A percentile compares a stretch with the other conserved stretches of the same genome.
These are phyloP conservation scores for Rostrohypoxylon terebratum DNA, from an alignment of 495 filamentous ascomycete species.

Conservation along the genomic window DNA sequence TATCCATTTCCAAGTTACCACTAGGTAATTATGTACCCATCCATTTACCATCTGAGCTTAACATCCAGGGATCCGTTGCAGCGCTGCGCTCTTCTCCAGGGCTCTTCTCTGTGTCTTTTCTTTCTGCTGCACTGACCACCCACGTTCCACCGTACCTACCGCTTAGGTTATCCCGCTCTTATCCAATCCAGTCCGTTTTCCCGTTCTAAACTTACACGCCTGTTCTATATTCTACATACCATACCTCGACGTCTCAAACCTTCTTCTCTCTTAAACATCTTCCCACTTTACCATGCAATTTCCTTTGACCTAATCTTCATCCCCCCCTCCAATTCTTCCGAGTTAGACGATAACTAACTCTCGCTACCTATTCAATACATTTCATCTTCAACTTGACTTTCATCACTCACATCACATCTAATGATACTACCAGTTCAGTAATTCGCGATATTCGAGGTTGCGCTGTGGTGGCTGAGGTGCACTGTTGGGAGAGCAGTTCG, in stretches of 20 bases:
- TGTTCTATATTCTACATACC: constrained; percentile 23
- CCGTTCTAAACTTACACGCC: constrained; percentile 24
- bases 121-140: constrained; percentile 34
- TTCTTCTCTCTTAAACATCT: constrained; percentile 17
- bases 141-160: constrained; percentile 35
- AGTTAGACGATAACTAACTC: constrained; percentile 8
- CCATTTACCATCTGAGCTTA: neutral
- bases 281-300: constrained; percentile 23
- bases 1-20: no score
- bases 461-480: constrained; percentile 21
- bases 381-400: constrained; percentile 14
- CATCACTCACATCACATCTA: constrained; percentile 18
- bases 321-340: constrained; percentile 5
- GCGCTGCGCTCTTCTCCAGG: neutral
- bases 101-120: neutral
- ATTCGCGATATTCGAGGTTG: constrained; percentile 32
- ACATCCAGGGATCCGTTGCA: neutral
- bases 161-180: constrained; percentile 25
- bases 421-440: constrained; percentile 29
- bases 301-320: neutral
- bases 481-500: constrained; percentile 6
- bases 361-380: constrained; percentile 2
- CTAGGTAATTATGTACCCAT: neutral
- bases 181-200: constrained; percentile 38
- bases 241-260: constrained; percentile 30